Percentiles rank a stretch among this genome's conserved stretches.
Conservation (phyloP, 2,329 filamentous ascomycete species). For the Magnaporthiopsis rhizophila region DNA sequence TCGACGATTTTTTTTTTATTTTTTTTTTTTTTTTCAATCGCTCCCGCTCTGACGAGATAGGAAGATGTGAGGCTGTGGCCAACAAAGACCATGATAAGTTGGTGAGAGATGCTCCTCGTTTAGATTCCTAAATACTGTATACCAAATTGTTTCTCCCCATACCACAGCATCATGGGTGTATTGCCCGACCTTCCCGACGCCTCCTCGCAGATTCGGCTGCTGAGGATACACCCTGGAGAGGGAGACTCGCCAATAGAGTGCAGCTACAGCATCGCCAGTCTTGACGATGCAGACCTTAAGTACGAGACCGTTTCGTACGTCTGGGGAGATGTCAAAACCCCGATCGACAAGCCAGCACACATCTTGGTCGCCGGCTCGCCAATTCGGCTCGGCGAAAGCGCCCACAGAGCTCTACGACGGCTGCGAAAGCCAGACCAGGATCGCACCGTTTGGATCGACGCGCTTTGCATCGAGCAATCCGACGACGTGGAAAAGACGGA, state of each 20-base stretch:
- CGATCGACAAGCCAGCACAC: not conserved
- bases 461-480: constrained; percentile 14
- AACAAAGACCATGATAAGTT: too few species aligned
- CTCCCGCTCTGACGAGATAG: too few species aligned
- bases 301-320: not conserved
- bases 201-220: not conserved
- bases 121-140: too few species aligned
- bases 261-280: not conserved
- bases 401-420: not conserved
- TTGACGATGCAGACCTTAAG: not conserved
- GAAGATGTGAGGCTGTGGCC: too few species aligned
- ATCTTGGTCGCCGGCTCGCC: not conserved
- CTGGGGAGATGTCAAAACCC: not conserved
- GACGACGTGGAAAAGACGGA: constrained; percentile 10
- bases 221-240: not conserved
- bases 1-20: too few species aligned
- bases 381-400: not conserved
- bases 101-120: too few species aligned
- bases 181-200: not conserved
- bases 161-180: not conserved
- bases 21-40: too few species aligned
- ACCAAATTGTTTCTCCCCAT: too few species aligned
- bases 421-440: not conserved
- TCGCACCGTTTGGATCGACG: constrained; percentile 13
- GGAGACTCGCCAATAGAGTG: not conserved